Percentiles rank a stretch among this genome's conserved stretches.
Evolutionary conservation across 208 protist species (phyloP).

Genomic region (Acanthamoeba royreba): DNA sequence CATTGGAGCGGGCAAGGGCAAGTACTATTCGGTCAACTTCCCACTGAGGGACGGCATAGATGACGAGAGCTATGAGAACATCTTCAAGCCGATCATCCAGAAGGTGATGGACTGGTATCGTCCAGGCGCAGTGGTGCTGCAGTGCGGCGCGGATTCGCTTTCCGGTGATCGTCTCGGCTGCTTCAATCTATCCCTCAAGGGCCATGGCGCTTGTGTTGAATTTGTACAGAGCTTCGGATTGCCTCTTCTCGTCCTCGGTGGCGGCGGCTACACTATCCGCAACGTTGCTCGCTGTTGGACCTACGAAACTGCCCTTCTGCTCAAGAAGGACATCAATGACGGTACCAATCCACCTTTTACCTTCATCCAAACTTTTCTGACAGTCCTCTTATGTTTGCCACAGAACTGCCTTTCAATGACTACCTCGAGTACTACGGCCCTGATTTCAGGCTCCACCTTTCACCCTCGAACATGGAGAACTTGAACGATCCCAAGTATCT

Average conservation of each 20-base stretch:
- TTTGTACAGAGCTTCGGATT: slow-evolving; percentile 90
- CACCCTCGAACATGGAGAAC: slow-evolving; percentile 57
- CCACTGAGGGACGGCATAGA: slow-evolving; percentile 92
- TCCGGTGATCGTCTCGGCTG: slow-evolving; percentile 95
- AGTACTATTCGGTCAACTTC: slow-evolving; percentile 91
- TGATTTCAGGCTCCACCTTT: slow-evolving; percentile 84
- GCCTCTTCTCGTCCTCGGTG: slow-evolving; percentile 95
- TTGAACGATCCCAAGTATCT: slow-evolving; percentile 68
- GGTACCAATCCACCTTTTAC: neutral
- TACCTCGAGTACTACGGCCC: slow-evolving; percentile 92
- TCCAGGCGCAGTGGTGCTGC: slow-evolving; percentile 96
- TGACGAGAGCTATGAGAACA: slow-evolving; percentile 85
- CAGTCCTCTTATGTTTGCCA: neutral
- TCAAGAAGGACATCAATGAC: slow-evolving; percentile 72
- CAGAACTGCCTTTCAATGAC: slow-evolving; percentile 89
- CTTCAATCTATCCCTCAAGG: slow-evolving; percentile 92
- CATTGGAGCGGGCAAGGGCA: slow-evolving; percentile 83
- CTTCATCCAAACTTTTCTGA: neutral
- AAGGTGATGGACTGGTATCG: slow-evolving; percentile 91
- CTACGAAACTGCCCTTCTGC: slow-evolving; percentile 91
- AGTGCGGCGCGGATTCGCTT: slow-evolving; percentile 98
- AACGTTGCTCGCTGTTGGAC: slow-evolving; percentile 98
- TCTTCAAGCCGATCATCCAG: slow-evolving; percentile 90
- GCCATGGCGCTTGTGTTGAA: slow-evolving; percentile 93
- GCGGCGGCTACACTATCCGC: slow-evolving; percentile 98